Conservation (phyloP, 257 asterid genomes). For the Nicotiana tabacum region DNA sequence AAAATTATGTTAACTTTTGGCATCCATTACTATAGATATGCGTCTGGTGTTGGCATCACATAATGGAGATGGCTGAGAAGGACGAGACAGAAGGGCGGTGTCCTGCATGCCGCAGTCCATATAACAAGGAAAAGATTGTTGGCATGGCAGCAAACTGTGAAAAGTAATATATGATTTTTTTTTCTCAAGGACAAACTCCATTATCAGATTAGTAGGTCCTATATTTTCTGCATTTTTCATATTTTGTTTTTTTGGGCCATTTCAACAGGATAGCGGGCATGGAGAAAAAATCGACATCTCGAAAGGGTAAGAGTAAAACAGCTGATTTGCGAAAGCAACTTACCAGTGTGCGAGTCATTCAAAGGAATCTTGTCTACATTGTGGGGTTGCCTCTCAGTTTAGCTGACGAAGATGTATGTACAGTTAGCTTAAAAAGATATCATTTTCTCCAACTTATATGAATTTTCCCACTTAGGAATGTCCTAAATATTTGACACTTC, state of each 20-base stretch:
- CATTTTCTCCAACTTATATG: background rate
- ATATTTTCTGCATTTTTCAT: slow-evolving; percentile 11
- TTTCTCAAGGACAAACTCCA: background rate
- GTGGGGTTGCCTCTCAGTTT: slow-evolving; percentile 86
- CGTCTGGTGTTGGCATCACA: slow-evolving; percentile 99
- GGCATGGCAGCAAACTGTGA: slow-evolving; percentile 71
- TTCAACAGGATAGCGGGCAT: slow-evolving; percentile 57
- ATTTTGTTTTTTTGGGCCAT: background rate
- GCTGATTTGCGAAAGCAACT: slow-evolving; percentile 89
- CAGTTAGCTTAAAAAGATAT: background rate
- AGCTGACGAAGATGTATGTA: slow-evolving; percentile 84
- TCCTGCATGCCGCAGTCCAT: slow-evolving; percentile 96
- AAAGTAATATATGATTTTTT: slow-evolving; percentile 35
- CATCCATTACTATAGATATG: slow-evolving; percentile 51
- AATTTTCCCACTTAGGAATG: background rate
- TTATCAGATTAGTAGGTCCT: slow-evolving; percentile 3
- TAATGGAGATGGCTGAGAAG: slow-evolving; percentile 98
- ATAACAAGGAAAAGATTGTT: slow-evolving; percentile 94
- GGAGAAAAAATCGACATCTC: slow-evolving; percentile 63
- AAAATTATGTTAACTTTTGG: background rate
- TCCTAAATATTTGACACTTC: background rate
- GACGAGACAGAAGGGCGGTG: slow-evolving; percentile 93
- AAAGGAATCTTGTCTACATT: slow-evolving; percentile 90
- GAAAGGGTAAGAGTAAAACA: slow-evolving; percentile 70
- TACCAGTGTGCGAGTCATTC: slow-evolving; percentile 83